A percentile compares a stretch with the other conserved stretches of the same genome.
Evolutionary conservation across 2,329 filamentous ascomycete species (phyloP).

Genomic region (Hawksworthiomyces lignivorus): DNA sequence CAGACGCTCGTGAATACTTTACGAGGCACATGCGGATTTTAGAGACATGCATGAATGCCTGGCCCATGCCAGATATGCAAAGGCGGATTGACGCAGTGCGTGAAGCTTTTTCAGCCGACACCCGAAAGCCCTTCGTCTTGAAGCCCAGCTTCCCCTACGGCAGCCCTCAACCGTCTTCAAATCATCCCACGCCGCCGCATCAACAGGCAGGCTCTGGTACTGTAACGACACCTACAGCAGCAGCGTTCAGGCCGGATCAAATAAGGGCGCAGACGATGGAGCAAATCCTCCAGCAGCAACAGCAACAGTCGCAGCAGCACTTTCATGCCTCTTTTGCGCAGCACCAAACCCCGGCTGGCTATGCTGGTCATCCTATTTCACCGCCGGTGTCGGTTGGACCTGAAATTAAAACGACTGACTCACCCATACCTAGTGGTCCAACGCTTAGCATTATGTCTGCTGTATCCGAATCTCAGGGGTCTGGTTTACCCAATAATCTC

Average conservation of each 20-base stretch:
- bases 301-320: slow-evolving; percentile 26
- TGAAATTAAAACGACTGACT: slow-evolving; percentile 66
- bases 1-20: slow-evolving; percentile 81
- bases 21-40: slow-evolving; percentile 89
- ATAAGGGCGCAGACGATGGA: slow-evolving; percentile 42
- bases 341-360: slow-evolving; percentile 33
- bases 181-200: slow-evolving; percentile 20
- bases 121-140: slow-evolving; percentile 75
- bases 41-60: slow-evolving; percentile 73
- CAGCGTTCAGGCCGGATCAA: slow-evolving; percentile 41
- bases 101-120: slow-evolving; percentile 84
- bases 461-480: slow-evolving; percentile 44
- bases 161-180: slow-evolving; percentile 52
- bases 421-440: slow-evolving; percentile 57
- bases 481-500: slow-evolving; percentile 41
- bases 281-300: slow-evolving; percentile 35
- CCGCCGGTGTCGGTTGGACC: slow-evolving; percentile 69
- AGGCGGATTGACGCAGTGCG: slow-evolving; percentile 83
- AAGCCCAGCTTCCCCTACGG: slow-evolving; percentile 83
- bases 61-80: slow-evolving; percentile 85
- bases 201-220: not conserved
- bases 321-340: slow-evolving; percentile 45
- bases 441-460: slow-evolving; percentile 62
- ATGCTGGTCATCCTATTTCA: slow-evolving; percentile 57
- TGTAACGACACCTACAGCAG: slow-evolving; percentile 29